Percentiles rank a stretch among this genome's conserved stretches.
phyloP scores from a whole-genome alignment of 2,329 filamentous ascomycete genomes.

The Neofusicoccum cordaticola region DNA sequence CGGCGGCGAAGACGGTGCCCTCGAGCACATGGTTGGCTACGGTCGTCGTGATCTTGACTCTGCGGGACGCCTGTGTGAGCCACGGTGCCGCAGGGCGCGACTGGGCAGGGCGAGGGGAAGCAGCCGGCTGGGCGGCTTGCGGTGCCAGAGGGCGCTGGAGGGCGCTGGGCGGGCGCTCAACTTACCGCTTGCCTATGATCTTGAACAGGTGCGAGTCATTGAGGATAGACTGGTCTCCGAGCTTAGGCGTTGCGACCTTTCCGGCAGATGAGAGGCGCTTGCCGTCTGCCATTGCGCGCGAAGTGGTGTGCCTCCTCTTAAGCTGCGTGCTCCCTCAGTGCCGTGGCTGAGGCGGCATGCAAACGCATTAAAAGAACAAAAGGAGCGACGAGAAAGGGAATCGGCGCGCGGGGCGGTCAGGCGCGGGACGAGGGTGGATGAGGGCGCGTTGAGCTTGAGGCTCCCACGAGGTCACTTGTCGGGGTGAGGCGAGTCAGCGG shows the following conservation, averaged over 20 bases:
- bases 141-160: neutral
- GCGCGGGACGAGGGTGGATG: conserved; percentile 20
- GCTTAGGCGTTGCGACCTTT: conserved; percentile 54
- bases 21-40: conserved; percentile 50
- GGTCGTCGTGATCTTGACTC: conserved; percentile 53
- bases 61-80: conserved; percentile 28
- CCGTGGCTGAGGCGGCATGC: conserved; percentile 27
- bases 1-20: conserved; percentile 61
- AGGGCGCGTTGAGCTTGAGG: conserved; percentile 19
- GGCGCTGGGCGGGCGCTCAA: conserved; percentile 14
- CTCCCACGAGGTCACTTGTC: conserved; percentile 17
- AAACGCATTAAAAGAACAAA: conserved; percentile 35
- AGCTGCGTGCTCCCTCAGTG: conserved; percentile 18
- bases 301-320: conserved; percentile 17
- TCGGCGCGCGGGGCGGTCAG: conserved; percentile 24
- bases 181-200: conserved; percentile 62
- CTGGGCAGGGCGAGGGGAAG: neutral
- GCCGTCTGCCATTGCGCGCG: conserved; percentile 52
- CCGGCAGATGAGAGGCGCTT: conserved; percentile 56
- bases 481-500: conserved; percentile 17
- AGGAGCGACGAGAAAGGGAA: conserved; percentile 39
- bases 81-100: conserved; percentile 1
- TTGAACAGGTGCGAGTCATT: conserved; percentile 47
- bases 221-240: conserved; percentile 25
- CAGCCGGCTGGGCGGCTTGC: neutral